Conservation (phyloP, 2,329 filamentous ascomycete species). For the Drechslera avenae region DNA sequence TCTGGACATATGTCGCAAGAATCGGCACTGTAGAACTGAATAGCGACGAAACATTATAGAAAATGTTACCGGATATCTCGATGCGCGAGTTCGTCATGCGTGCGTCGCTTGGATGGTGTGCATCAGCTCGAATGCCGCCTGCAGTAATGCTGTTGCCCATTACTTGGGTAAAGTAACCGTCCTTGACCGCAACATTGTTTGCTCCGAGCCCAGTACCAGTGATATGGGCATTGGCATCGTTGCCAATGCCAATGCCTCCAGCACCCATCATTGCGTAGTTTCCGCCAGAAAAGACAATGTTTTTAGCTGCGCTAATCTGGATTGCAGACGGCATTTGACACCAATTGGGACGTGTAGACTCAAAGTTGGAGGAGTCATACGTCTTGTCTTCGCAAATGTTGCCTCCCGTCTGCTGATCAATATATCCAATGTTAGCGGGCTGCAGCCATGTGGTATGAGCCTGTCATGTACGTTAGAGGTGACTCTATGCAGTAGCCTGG, state of each 20-base stretch:
- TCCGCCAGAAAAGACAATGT: slow-evolving; percentile 18
- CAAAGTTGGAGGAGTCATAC: slow-evolving; percentile 19
- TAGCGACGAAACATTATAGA: slow-evolving; percentile 19
- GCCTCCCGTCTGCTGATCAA: slow-evolving; percentile 22
- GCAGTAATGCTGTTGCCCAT: slow-evolving; percentile 25
- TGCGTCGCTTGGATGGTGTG: slow-evolving; percentile 19
- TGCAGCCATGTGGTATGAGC: slow-evolving; percentile 20
- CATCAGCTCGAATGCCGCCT: slow-evolving; percentile 18
- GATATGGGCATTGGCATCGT: slow-evolving; percentile 21
- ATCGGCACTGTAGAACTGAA: slow-evolving; percentile 22
- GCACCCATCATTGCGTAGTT: slow-evolving; percentile 19
- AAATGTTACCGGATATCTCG: slow-evolving; percentile 20
- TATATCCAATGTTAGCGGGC: slow-evolving; percentile 14
- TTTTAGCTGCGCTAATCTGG: slow-evolving; percentile 21
- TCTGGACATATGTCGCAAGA: slow-evolving; percentile 16
- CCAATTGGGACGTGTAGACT: slow-evolving; percentile 19
- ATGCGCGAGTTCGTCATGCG: slow-evolving; percentile 20
- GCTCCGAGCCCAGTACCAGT: slow-evolving; percentile 9
- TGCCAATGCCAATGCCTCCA: slow-evolving; percentile 21
- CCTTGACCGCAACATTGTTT: slow-evolving; percentile 13
- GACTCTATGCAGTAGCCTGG: background rate
- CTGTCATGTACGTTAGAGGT: slow-evolving; percentile 8
- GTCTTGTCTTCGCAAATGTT: slow-evolving; percentile 22
- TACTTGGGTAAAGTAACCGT: slow-evolving; percentile 21
- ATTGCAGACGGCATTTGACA: slow-evolving; percentile 22